Conservation (phyloP, 345 rosid genomes). For the Moricandia moricandioides region DNA sequence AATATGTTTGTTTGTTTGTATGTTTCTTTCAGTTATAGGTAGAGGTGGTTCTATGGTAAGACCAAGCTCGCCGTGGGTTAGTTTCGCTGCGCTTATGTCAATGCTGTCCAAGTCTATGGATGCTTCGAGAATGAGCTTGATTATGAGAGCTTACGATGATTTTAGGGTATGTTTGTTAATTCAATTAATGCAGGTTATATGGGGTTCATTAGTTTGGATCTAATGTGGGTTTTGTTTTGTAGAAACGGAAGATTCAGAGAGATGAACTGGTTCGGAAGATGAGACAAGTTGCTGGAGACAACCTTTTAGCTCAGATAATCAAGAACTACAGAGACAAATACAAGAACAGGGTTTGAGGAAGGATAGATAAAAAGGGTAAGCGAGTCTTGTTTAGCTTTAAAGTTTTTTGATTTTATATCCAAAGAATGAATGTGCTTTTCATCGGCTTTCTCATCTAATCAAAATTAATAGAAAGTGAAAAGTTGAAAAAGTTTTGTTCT, state of each 20-base stretch:
- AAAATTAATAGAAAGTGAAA: conserved; percentile 25
- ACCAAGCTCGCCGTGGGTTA: conserved; percentile 79
- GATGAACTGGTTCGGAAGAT: conserved; percentile 28
- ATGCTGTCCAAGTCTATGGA: conserved; percentile 53
- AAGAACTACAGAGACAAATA: conserved; percentile 24
- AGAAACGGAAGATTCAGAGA: conserved; percentile 37
- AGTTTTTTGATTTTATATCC: background rate
- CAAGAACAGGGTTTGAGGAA: conserved; percentile 18
- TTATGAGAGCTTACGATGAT: conserved; percentile 46
- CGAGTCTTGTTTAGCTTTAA: background rate
- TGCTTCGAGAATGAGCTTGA: conserved; percentile 38
- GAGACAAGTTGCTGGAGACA: conserved; percentile 38
- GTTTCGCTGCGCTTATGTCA: conserved; percentile 53
- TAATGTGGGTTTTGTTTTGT: conserved; percentile 5
- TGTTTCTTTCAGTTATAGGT: conserved; percentile 12
- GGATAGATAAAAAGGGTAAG: background rate
- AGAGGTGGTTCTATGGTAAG: conserved; percentile 2
- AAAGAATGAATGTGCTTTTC: background rate
- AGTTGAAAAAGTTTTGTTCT: background rate
- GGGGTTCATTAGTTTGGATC: background rate
- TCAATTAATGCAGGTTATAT: background rate
- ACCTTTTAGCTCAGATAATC: conserved; percentile 33
- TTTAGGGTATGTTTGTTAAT: conserved; percentile 36
- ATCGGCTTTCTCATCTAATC: conserved; percentile 8
- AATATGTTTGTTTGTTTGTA: background rate